Conservation (phyloP, 2,329 filamentous ascomycete genomes). For the Helminthosporium solani region DNA sequence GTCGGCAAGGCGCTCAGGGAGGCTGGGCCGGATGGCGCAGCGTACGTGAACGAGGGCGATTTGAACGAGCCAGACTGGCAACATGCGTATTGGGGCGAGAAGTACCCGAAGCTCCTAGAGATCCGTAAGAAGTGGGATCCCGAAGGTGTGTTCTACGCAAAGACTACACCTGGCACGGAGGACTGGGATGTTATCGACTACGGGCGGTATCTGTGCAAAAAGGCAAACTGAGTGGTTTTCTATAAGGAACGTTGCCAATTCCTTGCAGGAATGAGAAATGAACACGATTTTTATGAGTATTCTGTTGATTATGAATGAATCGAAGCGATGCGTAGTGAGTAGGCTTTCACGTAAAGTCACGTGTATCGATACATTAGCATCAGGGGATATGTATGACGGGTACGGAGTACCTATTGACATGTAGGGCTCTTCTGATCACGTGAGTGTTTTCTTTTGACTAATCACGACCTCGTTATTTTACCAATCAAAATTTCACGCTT, state of each 20-base stretch:
- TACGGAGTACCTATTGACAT: no score
- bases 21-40: slow-evolving; percentile 33
- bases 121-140: slow-evolving; percentile 38
- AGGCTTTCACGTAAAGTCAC: neutral
- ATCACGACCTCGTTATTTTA: no score
- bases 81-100: slow-evolving; percentile 37
- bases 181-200: slow-evolving; percentile 36
- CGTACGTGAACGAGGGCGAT: slow-evolving; percentile 41
- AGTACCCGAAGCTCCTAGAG: slow-evolving; percentile 34
- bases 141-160: slow-evolving; percentile 36
- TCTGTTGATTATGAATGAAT: no score
- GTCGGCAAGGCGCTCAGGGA: slow-evolving; percentile 32
- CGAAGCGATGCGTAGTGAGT: no score
- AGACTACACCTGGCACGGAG: slow-evolving; percentile 39
- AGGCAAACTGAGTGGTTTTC: slow-evolving; percentile 1
- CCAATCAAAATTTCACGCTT: no score
- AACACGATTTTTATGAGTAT: no score
- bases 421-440: no score
- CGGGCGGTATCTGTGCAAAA: slow-evolving; percentile 39
- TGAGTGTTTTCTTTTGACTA: no score
- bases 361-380: no score
- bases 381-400: no score
- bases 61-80: slow-evolving; percentile 41
- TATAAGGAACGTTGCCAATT: neutral
- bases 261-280: no score